These are phyloP conservation scores for Paecilomyces niveus DNA, from an alignment of 2,329 filamentous ascomycete genomes.

Conservation along the genomic window DNA sequence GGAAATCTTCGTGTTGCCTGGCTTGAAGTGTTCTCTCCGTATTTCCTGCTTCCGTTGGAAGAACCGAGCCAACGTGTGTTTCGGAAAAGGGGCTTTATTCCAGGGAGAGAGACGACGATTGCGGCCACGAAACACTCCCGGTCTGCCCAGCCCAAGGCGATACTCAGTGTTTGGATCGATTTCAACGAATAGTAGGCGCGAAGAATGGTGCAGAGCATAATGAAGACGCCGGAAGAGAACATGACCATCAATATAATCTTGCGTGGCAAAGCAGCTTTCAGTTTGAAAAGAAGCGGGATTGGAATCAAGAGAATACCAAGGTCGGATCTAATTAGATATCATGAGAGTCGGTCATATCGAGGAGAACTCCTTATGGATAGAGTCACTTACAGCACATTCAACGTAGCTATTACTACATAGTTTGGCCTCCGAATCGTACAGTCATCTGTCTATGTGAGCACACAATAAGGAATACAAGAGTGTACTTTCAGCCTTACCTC, in stretches of 20 bases:
- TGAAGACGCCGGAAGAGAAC: constrained; percentile 20
- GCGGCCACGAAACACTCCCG: constrained; percentile 18
- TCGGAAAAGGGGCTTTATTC: constrained; percentile 18
- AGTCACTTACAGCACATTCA: constrained; percentile 12
- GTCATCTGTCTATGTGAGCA: constrained; percentile 9
- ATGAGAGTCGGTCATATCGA: neutral
- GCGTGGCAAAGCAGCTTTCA: constrained; percentile 12
- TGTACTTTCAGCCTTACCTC: constrained; percentile 8
- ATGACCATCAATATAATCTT: constrained; percentile 14
- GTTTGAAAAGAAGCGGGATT: constrained; percentile 14
- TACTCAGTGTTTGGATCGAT: constrained; percentile 11
- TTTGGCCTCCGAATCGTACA: constrained; percentile 15
- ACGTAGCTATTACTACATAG: constrained; percentile 12
- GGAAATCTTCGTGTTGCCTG: neutral
- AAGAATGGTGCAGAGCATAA: constrained; percentile 19
- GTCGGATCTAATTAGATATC: constrained; percentile 10
- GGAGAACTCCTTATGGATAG: neutral
- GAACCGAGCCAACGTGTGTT: constrained; percentile 8
- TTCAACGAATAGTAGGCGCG: constrained; percentile 19
- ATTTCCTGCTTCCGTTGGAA: constrained; percentile 9
- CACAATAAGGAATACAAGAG: neutral
- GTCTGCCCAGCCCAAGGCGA: constrained; percentile 17
- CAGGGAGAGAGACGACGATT: constrained; percentile 17
- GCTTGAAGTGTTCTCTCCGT: neutral
- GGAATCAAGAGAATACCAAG: constrained; percentile 13